A percentile compares a stretch with the other conserved stretches of the same genome.
phyloP scores from a whole-genome alignment of 2,329 filamentous ascomycete genomes.

The Fusarium udum region DNA sequence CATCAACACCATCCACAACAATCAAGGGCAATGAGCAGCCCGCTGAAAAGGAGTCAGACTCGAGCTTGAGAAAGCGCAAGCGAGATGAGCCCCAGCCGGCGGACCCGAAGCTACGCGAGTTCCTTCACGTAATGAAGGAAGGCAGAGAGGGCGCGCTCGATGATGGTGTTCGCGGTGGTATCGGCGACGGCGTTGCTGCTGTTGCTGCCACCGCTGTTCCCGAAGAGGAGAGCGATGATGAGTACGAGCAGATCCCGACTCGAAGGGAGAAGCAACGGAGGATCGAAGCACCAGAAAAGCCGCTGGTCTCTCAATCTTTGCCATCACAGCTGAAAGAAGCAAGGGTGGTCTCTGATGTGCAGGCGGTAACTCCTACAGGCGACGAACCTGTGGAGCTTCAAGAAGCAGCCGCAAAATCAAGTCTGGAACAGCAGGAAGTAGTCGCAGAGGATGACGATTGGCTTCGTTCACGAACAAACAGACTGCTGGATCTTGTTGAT shows the following conservation, averaged over 20 bases:
- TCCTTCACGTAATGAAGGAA: conserved; percentile 81
- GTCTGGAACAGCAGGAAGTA: conserved; percentile 41
- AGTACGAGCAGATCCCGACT: conserved; percentile 74
- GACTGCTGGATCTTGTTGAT: conserved; percentile 84
- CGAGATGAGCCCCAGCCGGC: conserved; percentile 65
- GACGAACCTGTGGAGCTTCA: conserved; percentile 34
- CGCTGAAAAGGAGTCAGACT: conserved; percentile 49
- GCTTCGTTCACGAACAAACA: conserved; percentile 88
- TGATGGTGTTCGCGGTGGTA: conserved; percentile 42
- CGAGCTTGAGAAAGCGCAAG: conserved; percentile 74
- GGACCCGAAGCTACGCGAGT: conserved; percentile 87
- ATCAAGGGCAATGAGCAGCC: conserved; percentile 28
- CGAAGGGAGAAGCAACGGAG: conserved; percentile 60
- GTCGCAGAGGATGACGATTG: conserved; percentile 84
- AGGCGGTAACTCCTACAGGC: conserved; percentile 24
- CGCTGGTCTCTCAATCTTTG: conserved; percentile 27
- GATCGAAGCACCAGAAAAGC: conserved; percentile 43
- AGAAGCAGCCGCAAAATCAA: conserved; percentile 31
- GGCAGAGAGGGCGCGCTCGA: conserved; percentile 48
- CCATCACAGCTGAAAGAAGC: conserved; percentile 34
- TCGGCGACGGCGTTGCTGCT: conserved; percentile 31
- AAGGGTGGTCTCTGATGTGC: conserved; percentile 14
- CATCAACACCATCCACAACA: conserved; percentile 23
- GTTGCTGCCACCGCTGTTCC: conserved; percentile 51
- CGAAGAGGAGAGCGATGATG: conserved; percentile 74